These are phyloP conservation scores for Polyplosphaeria fusca DNA, from an alignment of 495 filamentous ascomycete genomes.

Conservation along the genomic window DNA sequence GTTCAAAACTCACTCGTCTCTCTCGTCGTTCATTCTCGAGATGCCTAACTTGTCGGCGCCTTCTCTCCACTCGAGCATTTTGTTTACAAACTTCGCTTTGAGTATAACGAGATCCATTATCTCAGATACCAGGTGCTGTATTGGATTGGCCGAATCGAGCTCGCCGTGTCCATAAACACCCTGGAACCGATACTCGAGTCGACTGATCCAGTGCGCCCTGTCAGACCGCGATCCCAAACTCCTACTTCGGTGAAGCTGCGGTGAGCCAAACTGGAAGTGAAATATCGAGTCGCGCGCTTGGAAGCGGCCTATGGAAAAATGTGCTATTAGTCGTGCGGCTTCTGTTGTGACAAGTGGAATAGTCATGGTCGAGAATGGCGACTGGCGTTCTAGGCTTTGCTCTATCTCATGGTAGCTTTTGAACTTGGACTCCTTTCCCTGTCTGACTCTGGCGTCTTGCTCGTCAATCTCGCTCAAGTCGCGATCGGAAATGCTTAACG, in stretches of 20 bases:
- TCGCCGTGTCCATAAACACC: conserved; percentile 4
- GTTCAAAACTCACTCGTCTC: neutral
- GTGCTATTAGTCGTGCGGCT: conserved; percentile 6
- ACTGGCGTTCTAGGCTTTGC: conserved; percentile 9
- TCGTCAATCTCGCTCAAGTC: conserved; percentile 18
- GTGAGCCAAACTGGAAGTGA: neutral
- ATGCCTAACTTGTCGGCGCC: neutral
- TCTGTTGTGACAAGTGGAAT: conserved; percentile 15
- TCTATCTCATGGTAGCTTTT: conserved; percentile 14
- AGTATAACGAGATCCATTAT: conserved; percentile 3
- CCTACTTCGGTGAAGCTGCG: neutral
- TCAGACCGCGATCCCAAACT: neutral
- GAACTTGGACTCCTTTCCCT: conserved; percentile 2
- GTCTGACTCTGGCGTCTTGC: neutral
- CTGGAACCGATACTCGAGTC: conserved; percentile 11
- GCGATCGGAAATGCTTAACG: conserved; percentile 16
- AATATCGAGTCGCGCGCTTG: conserved; percentile 14
- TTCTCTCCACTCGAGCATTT: conserved; percentile 5
- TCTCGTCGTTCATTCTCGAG: neutral
- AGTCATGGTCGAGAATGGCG: conserved; percentile 23
- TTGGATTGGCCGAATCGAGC: conserved; percentile 6
- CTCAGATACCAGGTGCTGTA: conserved; percentile 16
- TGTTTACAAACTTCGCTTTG: conserved; percentile 16
- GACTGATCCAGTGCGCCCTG: neutral
- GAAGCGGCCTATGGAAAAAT: conserved; percentile 5